Base-by-base conservation (phyloP, 805 yeast species). In the Suhomyces emberorum region DNA sequence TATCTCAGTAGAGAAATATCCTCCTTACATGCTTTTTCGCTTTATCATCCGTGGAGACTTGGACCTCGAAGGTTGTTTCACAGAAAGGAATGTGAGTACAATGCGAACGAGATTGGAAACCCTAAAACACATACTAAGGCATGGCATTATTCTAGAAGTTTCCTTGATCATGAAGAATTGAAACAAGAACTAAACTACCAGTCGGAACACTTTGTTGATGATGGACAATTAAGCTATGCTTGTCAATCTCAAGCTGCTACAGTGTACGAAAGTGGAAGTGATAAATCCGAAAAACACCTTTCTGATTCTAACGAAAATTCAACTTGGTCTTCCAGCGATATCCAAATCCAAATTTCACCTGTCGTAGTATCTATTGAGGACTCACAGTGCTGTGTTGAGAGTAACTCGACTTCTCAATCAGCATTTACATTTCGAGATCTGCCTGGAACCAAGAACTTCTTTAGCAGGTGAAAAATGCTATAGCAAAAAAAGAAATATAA, bases 261-360 rank as follows among this genome's bases (percentile, higher is more conserved):
- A 23, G 26, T 9, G n/a, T 11, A 7, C 8, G 26, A 23, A 23
- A 23, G 14, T 9, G 26, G n/a, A n/a, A 11, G 12, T 23, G 23
- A 20, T 7, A 20, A 10, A 20, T 7, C 10, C 23, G 9, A 20
- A 10, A 10, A 9, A 24, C 8, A 24, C 27, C 18, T 7, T 16
- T 26, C 29, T 20, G 49, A 48, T 27, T 35, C 28, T 3, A 42
- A 39, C 19, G 47, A 51, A 15, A 48, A 32, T 23, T 37, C 49
- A 5, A 46, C 53, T 5, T 32, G 39, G 17, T 42, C 54, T 30
- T 48, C 61, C 33, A 52, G 46, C 41, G 57, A 52, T 32, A 57
- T 61, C 18, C 61, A 54, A 39, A 59, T 59, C 38, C 59, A 59
- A 43, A 47, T 52, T 34, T 46, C 63, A 27, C 12, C 40, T 22